A percentile compares a stretch with the other conserved stretches of the same genome.
phyloP scores from a whole-genome alignment of 345 rosid species.

The Sisymbrium irio region DNA sequence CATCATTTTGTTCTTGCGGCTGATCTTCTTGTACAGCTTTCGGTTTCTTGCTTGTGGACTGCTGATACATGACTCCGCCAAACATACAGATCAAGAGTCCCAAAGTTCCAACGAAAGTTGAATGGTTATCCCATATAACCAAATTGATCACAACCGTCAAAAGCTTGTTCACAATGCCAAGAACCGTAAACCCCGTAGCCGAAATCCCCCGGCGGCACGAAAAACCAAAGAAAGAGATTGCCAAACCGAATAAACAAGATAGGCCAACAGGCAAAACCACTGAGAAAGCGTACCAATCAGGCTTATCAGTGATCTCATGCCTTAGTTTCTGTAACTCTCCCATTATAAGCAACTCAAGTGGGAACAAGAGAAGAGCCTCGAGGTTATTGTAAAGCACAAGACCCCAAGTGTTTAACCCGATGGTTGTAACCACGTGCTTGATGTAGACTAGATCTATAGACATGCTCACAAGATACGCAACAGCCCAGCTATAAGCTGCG shows the following conservation, averaged over 20 bases:
- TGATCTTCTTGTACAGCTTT: conserved; percentile 42
- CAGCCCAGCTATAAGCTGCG: conserved; percentile 73
- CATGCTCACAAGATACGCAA: conserved; percentile 81
- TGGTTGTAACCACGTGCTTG: conserved; percentile 87
- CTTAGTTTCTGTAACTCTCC: conserved; percentile 76
- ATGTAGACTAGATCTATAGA: conserved; percentile 85
- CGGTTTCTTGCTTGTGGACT: conserved; percentile 60
- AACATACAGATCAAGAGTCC: conserved; percentile 80
- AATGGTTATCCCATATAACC: conserved; percentile 85
- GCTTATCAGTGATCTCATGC: conserved; percentile 56
- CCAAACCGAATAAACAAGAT: conserved; percentile 73
- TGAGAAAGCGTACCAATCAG: conserved; percentile 60
- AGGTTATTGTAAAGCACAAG: conserved; percentile 89
- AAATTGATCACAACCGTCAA: conserved; percentile 73
- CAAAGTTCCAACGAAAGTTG: conserved; percentile 59
- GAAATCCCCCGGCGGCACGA: conserved; percentile 81
- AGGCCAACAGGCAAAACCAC: conserved; percentile 73
- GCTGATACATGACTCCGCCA: conserved; percentile 81
- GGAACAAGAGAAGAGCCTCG: conserved; percentile 77
- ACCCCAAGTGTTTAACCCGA: conserved; percentile 85
- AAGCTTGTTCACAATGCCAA: conserved; percentile 82
- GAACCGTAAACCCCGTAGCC: conserved; percentile 86
- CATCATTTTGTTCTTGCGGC: conserved; percentile 49
- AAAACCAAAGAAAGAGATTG: conserved; percentile 89
- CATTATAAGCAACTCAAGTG: conserved; percentile 80